Evolutionary conservation across 2,329 filamentous ascomycete species (phyloP).

Genomic region (Pseudopithomyces chartarum): DNA sequence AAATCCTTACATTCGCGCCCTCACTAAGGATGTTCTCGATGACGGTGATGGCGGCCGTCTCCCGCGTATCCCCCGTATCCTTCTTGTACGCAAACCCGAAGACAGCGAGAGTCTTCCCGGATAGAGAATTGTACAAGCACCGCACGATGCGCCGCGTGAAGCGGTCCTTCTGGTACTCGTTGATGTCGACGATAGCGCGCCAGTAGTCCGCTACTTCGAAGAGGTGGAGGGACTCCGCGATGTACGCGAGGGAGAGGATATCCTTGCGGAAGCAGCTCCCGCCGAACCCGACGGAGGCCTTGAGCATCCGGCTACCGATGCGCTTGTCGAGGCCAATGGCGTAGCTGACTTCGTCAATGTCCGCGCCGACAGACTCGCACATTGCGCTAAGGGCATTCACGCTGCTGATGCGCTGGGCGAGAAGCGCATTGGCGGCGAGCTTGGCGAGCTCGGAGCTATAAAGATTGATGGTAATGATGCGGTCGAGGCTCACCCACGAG

Average conservation of each 20-base stretch:
- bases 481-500: conserved; percentile 69
- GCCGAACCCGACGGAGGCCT: conserved; percentile 77
- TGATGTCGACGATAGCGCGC: conserved; percentile 74
- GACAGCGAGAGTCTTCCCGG: conserved; percentile 71
- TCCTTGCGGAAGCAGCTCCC: conserved; percentile 85
- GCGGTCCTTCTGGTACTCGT: conserved; percentile 73
- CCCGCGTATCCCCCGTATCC: conserved; percentile 73
- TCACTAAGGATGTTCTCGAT: conserved; percentile 70
- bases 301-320: conserved; percentile 74
- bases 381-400: conserved; percentile 83
- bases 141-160: conserved; percentile 65
- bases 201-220: conserved; percentile 77
- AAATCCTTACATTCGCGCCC: conserved; percentile 69
- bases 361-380: conserved; percentile 76
- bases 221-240: conserved; percentile 71
- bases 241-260: conserved; percentile 73
- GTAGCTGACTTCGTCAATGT: conserved; percentile 72
- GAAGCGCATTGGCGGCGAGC: conserved; percentile 78
- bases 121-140: conserved; percentile 70
- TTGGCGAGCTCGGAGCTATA: conserved; percentile 82
- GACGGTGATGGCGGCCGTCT: conserved; percentile 59
- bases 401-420: conserved; percentile 79
- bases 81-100: conserved; percentile 83
- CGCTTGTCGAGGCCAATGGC: conserved; percentile 72
- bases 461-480: conserved; percentile 73